Base-by-base conservation (phyloP, 2,329 filamentous ascomycete genomes). In the Trichoderma endophyticum region DNA sequence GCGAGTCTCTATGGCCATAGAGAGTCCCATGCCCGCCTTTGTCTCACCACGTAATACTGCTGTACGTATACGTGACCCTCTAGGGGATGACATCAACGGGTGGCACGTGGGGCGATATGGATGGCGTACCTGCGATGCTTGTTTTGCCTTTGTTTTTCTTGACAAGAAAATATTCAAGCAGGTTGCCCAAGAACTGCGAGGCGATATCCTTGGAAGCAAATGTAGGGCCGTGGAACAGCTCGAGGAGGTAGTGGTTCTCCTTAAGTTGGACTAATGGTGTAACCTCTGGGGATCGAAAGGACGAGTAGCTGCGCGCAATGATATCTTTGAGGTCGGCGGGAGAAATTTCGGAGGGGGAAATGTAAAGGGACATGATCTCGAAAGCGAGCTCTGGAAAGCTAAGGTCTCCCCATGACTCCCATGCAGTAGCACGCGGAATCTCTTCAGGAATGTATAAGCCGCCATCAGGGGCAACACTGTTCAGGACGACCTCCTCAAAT, bases 191-290 rank as follows among this genome's bases (percentile, higher is more conserved):
- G 79, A 98, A 96, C 77, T 98, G 95, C 74, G 98, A 85, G 18
- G 95, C 95, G 66, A 77, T 79, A 82, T 98, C 95, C 83, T 98
- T 97, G 86, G 98, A 98, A 2, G 95, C 92, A 80, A 94, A 98
- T 0, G 92, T 98, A 6, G 95, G 96, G 1, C 96, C 96, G 81
- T 98, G 95, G 86, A 98, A 99, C 57, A 99, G 88, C 82, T 99
- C 96, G 39, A 99, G 89, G 71, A 98, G 86, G 80, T 97, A 90
- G 56, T 98, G 85, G 80, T 95, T 92, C 78, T 95, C 88, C 12
- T 79, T 74, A 68, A 98, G 86, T n/a, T 92, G 89, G 57, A 93
- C 88, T 30, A 96, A 83, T 0, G 96, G 96, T 0, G 93, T 97
- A 90, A 56, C 90, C 83, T 39, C 89, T 87, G 76, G 43, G 34